Percentiles rank a stretch among this genome's conserved stretches.
phyloP scores from a whole-genome alignment of 495 filamentous ascomycete genomes.

The Aspergillus coremiiformis region DNA sequence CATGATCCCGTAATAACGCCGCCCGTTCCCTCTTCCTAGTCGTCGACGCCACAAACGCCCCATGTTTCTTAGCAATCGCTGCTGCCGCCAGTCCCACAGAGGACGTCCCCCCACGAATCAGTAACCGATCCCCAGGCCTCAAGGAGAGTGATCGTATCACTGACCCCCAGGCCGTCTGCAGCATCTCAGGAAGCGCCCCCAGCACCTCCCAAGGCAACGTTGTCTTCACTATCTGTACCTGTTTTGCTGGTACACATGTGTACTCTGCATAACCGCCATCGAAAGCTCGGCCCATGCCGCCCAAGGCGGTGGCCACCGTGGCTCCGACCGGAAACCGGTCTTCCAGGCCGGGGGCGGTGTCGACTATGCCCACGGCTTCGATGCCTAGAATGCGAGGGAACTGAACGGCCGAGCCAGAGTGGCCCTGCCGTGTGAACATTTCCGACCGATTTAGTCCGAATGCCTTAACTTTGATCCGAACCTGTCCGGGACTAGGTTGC shows the following conservation, averaged over 20 bases:
- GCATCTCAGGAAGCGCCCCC: slow-evolving; percentile 48
- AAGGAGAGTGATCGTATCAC: slow-evolving; percentile 33
- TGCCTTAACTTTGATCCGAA: slow-evolving; percentile 44
- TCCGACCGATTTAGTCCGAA: slow-evolving; percentile 52
- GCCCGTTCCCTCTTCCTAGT: slow-evolving; percentile 31
- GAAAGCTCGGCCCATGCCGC: slow-evolving; percentile 43
- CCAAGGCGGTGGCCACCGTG: slow-evolving; percentile 46
- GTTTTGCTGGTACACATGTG: slow-evolving; percentile 34
- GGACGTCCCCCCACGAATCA: slow-evolving; percentile 47
- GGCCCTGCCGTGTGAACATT: slow-evolving; percentile 48
- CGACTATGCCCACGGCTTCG: slow-evolving; percentile 43
- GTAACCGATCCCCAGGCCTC: slow-evolving; percentile 33
- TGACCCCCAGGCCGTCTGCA: slow-evolving; percentile 48
- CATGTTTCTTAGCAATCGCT: slow-evolving; percentile 38
- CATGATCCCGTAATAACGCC: slow-evolving; percentile 29
- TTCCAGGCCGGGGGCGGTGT: slow-evolving; percentile 29
- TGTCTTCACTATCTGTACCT: slow-evolving; percentile 36
- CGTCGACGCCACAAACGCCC: slow-evolving; percentile 32
- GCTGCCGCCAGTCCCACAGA: slow-evolving; percentile 42
- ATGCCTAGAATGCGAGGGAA: slow-evolving; percentile 47
- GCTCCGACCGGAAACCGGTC: slow-evolving; percentile 29
- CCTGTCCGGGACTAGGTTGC: slow-evolving; percentile 27
- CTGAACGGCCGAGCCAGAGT: slow-evolving; percentile 28
- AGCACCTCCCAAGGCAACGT: slow-evolving; percentile 35
- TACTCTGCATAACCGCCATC: slow-evolving; percentile 53